Percentiles rank a stretch among this genome's conserved stretches.
phyloP scores from a whole-genome alignment of 2,329 filamentous ascomycete genomes.

The Zasmidium angulare region DNA sequence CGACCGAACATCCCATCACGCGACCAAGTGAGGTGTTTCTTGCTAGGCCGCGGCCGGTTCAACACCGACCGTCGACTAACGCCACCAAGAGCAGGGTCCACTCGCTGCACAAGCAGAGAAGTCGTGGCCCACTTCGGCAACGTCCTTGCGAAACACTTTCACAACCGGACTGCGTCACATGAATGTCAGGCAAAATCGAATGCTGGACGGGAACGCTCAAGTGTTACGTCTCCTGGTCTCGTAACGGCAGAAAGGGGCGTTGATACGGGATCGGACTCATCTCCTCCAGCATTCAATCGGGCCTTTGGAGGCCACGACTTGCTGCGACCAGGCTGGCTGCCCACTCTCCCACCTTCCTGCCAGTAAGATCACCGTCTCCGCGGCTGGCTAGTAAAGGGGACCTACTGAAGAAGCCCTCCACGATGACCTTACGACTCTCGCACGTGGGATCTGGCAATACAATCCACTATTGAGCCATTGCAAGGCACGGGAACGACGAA shows the following conservation, averaged over 20 bases:
- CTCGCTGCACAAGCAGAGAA: neutral
- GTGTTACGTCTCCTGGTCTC: neutral
- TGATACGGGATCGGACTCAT: neutral
- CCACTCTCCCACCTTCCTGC: neutral
- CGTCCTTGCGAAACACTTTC: no score
- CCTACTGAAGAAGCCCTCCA: neutral
- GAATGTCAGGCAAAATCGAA: no score
- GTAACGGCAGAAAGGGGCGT: neutral
- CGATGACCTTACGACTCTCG: neutral
- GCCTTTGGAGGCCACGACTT: neutral
- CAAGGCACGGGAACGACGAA: neutral
- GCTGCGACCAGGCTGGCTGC: neutral
- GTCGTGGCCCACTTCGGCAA: neutral
- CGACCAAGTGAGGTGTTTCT: neutral
- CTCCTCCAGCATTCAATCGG: no score
- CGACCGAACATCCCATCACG: neutral
- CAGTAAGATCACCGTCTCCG: neutral
- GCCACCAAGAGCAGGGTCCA: neutral
- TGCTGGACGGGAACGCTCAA: neutral
- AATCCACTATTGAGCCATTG: neutral
- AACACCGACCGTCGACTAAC: neutral
- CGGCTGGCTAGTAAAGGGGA: neutral
- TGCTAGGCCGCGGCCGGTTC: neutral
- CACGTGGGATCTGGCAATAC: neutral
- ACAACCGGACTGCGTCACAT: no score